These are phyloP conservation scores for Colletotrichum plurivorum DNA, from an alignment of 2,329 filamentous ascomycete species.

Conservation along the genomic window DNA sequence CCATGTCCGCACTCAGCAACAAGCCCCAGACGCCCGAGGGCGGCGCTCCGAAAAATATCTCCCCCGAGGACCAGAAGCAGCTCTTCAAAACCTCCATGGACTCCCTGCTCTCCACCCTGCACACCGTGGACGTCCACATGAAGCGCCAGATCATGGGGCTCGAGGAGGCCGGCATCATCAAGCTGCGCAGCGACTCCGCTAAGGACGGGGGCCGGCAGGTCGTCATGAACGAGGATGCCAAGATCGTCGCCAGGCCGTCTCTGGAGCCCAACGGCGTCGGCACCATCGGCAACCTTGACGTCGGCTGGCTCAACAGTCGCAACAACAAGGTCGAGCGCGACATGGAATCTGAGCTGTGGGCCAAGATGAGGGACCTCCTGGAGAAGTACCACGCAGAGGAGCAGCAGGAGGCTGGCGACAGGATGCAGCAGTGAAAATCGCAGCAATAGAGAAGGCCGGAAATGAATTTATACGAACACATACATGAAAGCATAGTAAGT, in stretches of 20 bases:
- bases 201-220: constrained; percentile 42
- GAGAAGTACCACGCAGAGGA: constrained; percentile 45
- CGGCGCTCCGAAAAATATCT: background rate
- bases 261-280: constrained; percentile 69
- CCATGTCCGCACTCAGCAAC: constrained; percentile 58
- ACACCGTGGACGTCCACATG: constrained; percentile 80
- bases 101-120: constrained; percentile 80
- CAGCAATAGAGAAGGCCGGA: background rate
- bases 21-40: constrained; percentile 67
- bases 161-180: constrained; percentile 84
- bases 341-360: constrained; percentile 87
- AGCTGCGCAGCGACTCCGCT: constrained; percentile 53
- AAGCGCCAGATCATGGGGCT: constrained; percentile 83
- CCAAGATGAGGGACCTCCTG: constrained; percentile 54
- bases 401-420: constrained; percentile 27
- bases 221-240: constrained; percentile 41
- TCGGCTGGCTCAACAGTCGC: constrained; percentile 90
- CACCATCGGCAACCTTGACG: constrained; percentile 77
- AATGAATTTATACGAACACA: background rate
- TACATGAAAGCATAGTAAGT: constrained; percentile 17
- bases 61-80: constrained; percentile 57
- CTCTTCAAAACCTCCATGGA: constrained; percentile 72
- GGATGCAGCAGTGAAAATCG: constrained; percentile 20
- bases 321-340: constrained; percentile 85
- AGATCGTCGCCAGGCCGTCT: constrained; percentile 50